Evolutionary conservation across 2,329 filamentous ascomycete genomes (phyloP), one percentile per base, ranked within the genome.

Genomic region (Scorias spongiosa): DNA sequence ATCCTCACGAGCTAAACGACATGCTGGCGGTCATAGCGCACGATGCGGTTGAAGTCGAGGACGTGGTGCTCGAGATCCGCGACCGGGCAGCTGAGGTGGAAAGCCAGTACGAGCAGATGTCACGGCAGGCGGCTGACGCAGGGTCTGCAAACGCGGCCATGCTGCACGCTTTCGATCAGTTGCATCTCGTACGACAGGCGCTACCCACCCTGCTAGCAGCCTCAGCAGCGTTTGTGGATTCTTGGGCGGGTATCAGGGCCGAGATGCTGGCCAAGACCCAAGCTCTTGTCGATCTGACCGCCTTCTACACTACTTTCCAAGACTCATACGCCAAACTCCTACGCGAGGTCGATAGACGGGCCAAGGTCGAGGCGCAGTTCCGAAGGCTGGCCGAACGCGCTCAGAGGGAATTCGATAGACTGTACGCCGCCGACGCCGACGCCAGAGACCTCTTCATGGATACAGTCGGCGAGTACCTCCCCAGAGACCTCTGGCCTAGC

Each of bases 271-370:
- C 66, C 12, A 82, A 79, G 52, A 75, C 94, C 36, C 67, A 72
- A 9, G 85, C 93, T 55, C 81, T 96, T 62, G 78, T 81, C 42
- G 76, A 77, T 17, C 75, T 95, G 54, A 73, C 78, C 10, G 69
- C 76, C n/a, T 85, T 95, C 54, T 96, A 95, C 62, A 82, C 89
- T 48, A 80, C 81, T 14, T 98, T 96, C 55, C 72, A 84, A 15
- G 74, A 78, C 42, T 85, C 87, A 0, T 96, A 98, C 57, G 82
- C 86, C 52, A 79, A 81, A 15, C 68, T 98, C 10, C 73, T 95
- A 18, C 72, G 93, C 1, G 91, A 98, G 61, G 81, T 87, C 5
- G 81, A 82, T 42, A 72, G 91, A 18, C 74, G 91, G 9, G 77
- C 76, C 47, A 68, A 73, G 11, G 76, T 84, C 30, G 83, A 91